These are phyloP conservation scores for Pichia terricola DNA, from an alignment of 1,139 yeast genomes.

Conservation along the genomic window DNA sequence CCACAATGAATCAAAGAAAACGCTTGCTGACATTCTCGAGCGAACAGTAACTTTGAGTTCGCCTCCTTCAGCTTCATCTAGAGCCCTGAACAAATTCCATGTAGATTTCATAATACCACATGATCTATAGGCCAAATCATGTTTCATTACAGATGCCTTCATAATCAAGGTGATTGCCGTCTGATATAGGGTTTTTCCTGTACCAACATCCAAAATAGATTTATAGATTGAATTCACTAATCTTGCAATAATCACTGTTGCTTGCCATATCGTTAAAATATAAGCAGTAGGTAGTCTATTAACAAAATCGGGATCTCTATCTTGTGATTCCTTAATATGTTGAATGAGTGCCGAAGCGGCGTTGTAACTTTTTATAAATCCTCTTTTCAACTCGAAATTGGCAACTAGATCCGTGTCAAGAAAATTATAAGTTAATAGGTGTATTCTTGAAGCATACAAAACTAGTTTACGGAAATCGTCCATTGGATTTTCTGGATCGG, in stretches of 20 bases:
- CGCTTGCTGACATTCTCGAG: slow-evolving; percentile 84
- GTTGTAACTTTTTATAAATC: slow-evolving; percentile 68
- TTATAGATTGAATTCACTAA: slow-evolving; percentile 67
- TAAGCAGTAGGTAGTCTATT: slow-evolving; percentile 78
- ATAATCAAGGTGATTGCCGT: slow-evolving; percentile 62
- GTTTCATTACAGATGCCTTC: slow-evolving; percentile 76
- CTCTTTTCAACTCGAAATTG: slow-evolving; percentile 58
- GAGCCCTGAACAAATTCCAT: slow-evolving; percentile 74
- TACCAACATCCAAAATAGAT: slow-evolving; percentile 53
- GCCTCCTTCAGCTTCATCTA: slow-evolving; percentile 33
- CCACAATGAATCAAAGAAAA: slow-evolving; percentile 84
- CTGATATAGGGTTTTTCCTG: slow-evolving; percentile 66
- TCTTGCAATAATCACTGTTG: slow-evolving; percentile 75
- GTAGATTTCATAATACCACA: slow-evolving; percentile 90
- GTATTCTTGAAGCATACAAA: slow-evolving; percentile 65
- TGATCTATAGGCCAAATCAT: slow-evolving; percentile 87
- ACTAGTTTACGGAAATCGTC: slow-evolving; percentile 66
- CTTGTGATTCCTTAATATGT: slow-evolving; percentile 57
- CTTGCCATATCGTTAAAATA: slow-evolving; percentile 80
- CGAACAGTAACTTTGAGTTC: slow-evolving; percentile 45
- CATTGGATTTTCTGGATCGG: slow-evolving; percentile 28
- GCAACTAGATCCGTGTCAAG: slow-evolving; percentile 52
- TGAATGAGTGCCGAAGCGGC: slow-evolving; percentile 64
- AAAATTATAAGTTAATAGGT: slow-evolving; percentile 71
- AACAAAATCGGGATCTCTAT: slow-evolving; percentile 52